Evolutionary conservation across 345 rosid species (phyloP).

Genomic region (Gossypium mustelinum): DNA sequence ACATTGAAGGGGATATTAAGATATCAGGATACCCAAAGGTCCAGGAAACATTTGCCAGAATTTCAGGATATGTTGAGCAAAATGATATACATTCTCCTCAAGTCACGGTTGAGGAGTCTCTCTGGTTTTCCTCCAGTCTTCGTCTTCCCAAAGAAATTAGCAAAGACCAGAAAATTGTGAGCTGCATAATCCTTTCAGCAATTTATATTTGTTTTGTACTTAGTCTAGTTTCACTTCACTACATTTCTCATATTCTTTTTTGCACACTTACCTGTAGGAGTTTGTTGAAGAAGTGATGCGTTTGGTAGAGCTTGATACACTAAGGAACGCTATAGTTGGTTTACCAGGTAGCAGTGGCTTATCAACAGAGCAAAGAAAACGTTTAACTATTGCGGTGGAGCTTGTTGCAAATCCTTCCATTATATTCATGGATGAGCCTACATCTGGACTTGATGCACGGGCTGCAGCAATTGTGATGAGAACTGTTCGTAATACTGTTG

Average conservation of each 20-base stretch:
- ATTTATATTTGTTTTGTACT: constrained; percentile 9
- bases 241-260: constrained; percentile 1
- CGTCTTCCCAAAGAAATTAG: constrained; percentile 78
- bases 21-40: constrained; percentile 78
- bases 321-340: constrained; percentile 79
- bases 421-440: constrained; percentile 95
- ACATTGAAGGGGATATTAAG: constrained; percentile 75
- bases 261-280: constrained; percentile 45
- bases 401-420: constrained; percentile 94
- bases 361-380: constrained; percentile 92
- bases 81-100: constrained; percentile 97
- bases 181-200: constrained; percentile 15
- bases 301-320: constrained; percentile 72
- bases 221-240: background rate
- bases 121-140: constrained; percentile 75
- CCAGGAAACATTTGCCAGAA: constrained; percentile 80
- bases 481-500: constrained; percentile 90
- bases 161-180: constrained; percentile 56
- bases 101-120: constrained; percentile 89
- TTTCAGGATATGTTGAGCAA: constrained; percentile 96
- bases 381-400: constrained; percentile 91
- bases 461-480: constrained; percentile 99
- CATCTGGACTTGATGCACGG: constrained; percentile 94
- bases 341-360: constrained; percentile 80
- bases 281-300: constrained; percentile 94